These are phyloP conservation scores for Boletus rubroflammeus DNA, from an alignment of 768 basidiomycete genomes.

Conservation along the genomic window DNA sequence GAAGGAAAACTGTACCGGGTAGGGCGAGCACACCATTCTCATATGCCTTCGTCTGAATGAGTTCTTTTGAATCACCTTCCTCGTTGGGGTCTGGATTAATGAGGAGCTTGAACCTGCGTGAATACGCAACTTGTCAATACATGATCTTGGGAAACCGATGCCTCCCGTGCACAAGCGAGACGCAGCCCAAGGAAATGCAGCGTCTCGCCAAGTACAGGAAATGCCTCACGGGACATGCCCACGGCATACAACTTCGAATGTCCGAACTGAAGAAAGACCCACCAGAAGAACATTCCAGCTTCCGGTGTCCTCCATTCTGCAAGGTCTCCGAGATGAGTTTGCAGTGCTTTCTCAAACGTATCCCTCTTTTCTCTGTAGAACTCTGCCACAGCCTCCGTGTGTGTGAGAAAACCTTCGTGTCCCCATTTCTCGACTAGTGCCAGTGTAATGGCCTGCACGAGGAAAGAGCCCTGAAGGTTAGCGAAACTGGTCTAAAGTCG, in stretches of 20 bases:
- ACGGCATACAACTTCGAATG: constrained; percentile 2
- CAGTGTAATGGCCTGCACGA: constrained; percentile 60
- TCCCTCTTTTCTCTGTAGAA: constrained; percentile 76
- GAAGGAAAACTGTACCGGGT: constrained; percentile 80
- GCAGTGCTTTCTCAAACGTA: constrained; percentile 72
- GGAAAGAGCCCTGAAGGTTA: constrained; percentile 62
- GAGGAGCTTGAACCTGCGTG: constrained; percentile 65
- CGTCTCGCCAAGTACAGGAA: background rate
- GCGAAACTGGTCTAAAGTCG: constrained; percentile 54
- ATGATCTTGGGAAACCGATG: constrained; percentile 8
- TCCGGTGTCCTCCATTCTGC: constrained; percentile 71
- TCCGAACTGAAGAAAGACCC: constrained; percentile 22
- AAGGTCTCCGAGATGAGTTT: constrained; percentile 70
- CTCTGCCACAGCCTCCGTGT: constrained; percentile 62
- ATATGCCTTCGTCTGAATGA: constrained; percentile 74
- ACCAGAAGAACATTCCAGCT: constrained; percentile 91
- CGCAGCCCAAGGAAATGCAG: background rate
- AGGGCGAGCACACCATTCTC: constrained; percentile 85
- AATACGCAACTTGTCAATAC: constrained; percentile 16
- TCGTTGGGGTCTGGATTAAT: constrained; percentile 33
- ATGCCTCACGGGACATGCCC: constrained; percentile 5
- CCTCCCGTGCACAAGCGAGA: constrained; percentile 1
- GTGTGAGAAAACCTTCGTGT: constrained; percentile 65
- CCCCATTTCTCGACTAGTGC: constrained; percentile 70
- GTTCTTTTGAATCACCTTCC: constrained; percentile 63